Evolutionary conservation across 164 flowering plant genomes (phyloP).

Genomic region (Liriodendron chinense): DNA sequence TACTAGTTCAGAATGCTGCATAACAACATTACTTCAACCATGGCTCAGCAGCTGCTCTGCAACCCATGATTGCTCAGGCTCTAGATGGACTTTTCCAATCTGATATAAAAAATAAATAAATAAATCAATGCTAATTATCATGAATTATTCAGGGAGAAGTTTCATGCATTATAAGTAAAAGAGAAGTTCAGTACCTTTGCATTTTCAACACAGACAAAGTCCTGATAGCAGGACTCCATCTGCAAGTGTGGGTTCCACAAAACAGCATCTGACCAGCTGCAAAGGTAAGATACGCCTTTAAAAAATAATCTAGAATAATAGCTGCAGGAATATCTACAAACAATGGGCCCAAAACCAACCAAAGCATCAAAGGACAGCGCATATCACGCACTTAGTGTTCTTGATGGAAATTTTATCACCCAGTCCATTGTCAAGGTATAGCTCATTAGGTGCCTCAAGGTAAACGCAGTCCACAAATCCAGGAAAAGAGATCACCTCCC

Average conservation of each 20-base stretch:
- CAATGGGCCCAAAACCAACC: not conserved
- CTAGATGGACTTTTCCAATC: conserved; percentile 25
- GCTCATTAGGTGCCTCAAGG: conserved; percentile 66
- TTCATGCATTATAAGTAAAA: too few relatives aligned
- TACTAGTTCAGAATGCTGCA: not conserved
- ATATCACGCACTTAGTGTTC: conserved; percentile 58
- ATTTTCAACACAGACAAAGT: conserved; percentile 96
- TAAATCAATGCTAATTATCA: too few relatives aligned
- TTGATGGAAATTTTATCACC: conserved; percentile 60
- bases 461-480: conserved; percentile 93
- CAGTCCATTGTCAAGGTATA: conserved; percentile 74
- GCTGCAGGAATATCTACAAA: not conserved
- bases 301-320: not conserved
- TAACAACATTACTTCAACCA: conserved; percentile 11
- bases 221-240: conserved; percentile 87
- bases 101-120: too few relatives aligned
- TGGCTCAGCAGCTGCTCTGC: conserved; percentile 31
- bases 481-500: conserved; percentile 79
- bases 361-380: not conserved
- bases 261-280: conserved; percentile 94
- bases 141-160: too few relatives aligned
- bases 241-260: conserved; percentile 84
- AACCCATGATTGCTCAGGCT: conserved; percentile 35
- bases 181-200: conserved; percentile 59
- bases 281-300: not conserved